A percentile compares a stretch with the other conserved stretches of the same genome.
Evolutionary conservation across 1,284 basidiomycete genomes (phyloP).

Genomic region (Cutaneotrichosporon dermatis): DNA sequence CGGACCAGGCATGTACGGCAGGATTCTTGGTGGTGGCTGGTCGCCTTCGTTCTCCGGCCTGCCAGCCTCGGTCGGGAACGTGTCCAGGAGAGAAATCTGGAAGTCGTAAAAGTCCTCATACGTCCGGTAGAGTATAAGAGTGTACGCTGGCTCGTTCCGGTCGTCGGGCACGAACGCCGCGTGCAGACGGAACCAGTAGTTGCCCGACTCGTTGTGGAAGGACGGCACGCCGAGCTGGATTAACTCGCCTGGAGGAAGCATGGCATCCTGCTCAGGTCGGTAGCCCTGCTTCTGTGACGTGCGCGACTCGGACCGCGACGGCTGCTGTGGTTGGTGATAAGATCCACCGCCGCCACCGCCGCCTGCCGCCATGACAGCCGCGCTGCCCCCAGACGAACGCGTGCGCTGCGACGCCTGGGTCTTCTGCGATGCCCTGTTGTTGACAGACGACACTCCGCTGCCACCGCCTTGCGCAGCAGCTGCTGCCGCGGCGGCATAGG

Average conservation of each 20-base stretch:
- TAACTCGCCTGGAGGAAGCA: slow-evolving; percentile 74
- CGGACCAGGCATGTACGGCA: slow-evolving; percentile 96
- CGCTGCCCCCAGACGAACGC: slow-evolving; percentile 1
- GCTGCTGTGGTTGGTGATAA: background rate
- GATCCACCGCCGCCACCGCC: background rate
- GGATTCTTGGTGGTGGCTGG: slow-evolving; percentile 57
- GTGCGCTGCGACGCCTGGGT: slow-evolving; percentile 24
- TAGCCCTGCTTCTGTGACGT: slow-evolving; percentile 18
- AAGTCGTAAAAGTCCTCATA: slow-evolving; percentile 99
- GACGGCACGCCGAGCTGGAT: slow-evolving; percentile 86
- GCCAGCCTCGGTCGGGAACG: slow-evolving; percentile 85
- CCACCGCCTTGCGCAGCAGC: background rate
- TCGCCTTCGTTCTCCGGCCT: slow-evolving; percentile 51
- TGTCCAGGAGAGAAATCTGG: slow-evolving; percentile 79
- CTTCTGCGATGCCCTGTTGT: slow-evolving; percentile 22
- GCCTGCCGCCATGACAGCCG: background rate
- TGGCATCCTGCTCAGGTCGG: slow-evolving; percentile 38
- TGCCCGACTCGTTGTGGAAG: slow-evolving; percentile 92
- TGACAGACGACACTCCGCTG: background rate
- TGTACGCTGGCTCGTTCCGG: slow-evolving; percentile 60
- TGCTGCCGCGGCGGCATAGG: slow-evolving; percentile 27
- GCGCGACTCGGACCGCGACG: background rate
- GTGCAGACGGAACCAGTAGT: slow-evolving; percentile 96
- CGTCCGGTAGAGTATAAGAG: slow-evolving; percentile 85
- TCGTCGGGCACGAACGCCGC: slow-evolving; percentile 79